Base-by-base conservation (phyloP, 140 eudicot genomes). In the Flaveria floridana region DNA sequence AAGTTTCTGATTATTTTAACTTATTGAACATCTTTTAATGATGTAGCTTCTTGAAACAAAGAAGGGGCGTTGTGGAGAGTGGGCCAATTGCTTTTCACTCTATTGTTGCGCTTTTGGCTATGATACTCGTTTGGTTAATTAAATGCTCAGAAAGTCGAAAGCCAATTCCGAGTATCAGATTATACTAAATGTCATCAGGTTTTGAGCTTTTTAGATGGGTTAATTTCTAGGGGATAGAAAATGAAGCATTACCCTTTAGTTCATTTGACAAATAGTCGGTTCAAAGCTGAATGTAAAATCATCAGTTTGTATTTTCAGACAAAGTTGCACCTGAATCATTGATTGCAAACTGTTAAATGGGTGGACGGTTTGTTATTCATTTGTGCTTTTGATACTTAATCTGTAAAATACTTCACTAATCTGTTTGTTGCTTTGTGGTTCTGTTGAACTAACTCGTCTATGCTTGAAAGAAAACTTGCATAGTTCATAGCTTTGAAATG, bases 41-140 rank as follows among this genome's bases (percentile, higher is more conserved):
- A 64, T 84, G 80, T 85, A 93, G 99, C 99, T 93, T 80, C 86
- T 93, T 73, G 99, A 90, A 84, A 93, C 99, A 76, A 90, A 91
- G 83, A 88, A 85, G 69, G 98, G 98, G 50, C 96, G 98, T 11
- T 93, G 97, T 70, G 98, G 98, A 80, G 98, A 93, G 84, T 93
- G 98, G 97, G 98, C 98, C 73, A 93, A 93, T 76, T 93, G 98
- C 85, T 93, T 93, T 81, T 90, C 98, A 42, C 86, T 93, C 37
- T 93, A 90, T 86, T 93, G 98, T 28, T 86, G 98, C 21, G 83
- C 97, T 37, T 93, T 93, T 84, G 95, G 93, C 82, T 88, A 83
- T 76, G 97, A 93, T 70, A 81, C 98, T 80, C 97, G 98, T 78
- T 73, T 90, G 39, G 44, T 52, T 21, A 37, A 13, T 8, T 46